A percentile compares a stretch with the other conserved stretches of the same genome.
Conservation (phyloP, 164 flowering plant species). For the Magnolia changhungtana region DNA sequence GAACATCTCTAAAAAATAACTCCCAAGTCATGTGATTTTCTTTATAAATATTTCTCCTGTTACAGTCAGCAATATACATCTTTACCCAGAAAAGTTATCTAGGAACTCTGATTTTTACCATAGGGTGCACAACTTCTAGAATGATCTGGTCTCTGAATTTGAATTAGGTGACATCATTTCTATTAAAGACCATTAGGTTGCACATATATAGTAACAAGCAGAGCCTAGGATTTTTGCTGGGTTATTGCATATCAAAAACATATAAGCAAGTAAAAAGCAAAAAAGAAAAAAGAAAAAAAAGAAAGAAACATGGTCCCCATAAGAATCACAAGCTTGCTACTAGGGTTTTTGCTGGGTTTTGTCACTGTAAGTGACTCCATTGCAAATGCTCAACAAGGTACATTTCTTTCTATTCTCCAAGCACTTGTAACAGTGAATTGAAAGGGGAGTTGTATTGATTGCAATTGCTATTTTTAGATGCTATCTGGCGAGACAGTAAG, state of each 20-base stretch:
- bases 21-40: too few relatives aligned
- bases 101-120: too few relatives aligned
- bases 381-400: slow-evolving; percentile 37
- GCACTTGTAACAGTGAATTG: background rate
- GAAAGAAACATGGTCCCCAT: slow-evolving; percentile 30
- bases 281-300: background rate
- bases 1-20: too few relatives aligned
- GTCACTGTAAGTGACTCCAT: slow-evolving; percentile 19
- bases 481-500: background rate
- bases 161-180: too few relatives aligned
- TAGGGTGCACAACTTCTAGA: too few relatives aligned
- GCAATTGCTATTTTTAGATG: slow-evolving; percentile 7
- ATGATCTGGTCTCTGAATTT: too few relatives aligned
- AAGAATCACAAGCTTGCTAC: slow-evolving; percentile 25
- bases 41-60: too few relatives aligned
- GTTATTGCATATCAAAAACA: slow-evolving; percentile 5
- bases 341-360: slow-evolving; percentile 35
- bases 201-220: too few relatives aligned
- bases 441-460: background rate
- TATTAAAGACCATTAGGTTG: too few relatives aligned
- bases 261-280: background rate
- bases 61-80: too few relatives aligned
- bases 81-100: too few relatives aligned
- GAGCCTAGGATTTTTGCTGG: too few relatives aligned
- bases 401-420: background rate